Evolutionary conservation across 495 filamentous ascomycete species (phyloP).

Genomic region (Bacidia rubella): DNA sequence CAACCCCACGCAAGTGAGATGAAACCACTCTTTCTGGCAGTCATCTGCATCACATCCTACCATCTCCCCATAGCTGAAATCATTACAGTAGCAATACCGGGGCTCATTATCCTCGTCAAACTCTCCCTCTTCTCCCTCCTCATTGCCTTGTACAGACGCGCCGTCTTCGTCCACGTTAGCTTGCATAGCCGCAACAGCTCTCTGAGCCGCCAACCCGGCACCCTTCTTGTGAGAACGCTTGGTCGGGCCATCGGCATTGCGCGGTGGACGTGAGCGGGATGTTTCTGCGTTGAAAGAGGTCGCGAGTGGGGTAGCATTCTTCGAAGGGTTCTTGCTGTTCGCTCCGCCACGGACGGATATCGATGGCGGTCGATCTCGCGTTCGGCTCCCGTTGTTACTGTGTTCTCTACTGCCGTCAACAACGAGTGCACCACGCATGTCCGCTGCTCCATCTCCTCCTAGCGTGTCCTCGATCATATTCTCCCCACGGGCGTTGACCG

Average conservation of each 20-base stretch:
- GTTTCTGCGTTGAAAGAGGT: slow-evolving; percentile 27
- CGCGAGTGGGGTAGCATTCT: slow-evolving; percentile 44
- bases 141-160: slow-evolving; percentile 14
- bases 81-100: slow-evolving; percentile 85
- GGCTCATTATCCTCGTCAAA: slow-evolving; percentile 65
- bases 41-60: slow-evolving; percentile 86
- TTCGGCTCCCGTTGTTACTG: slow-evolving; percentile 3
- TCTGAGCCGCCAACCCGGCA: slow-evolving; percentile 24
- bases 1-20: slow-evolving; percentile 81
- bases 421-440: slow-evolving; percentile 13
- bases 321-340: slow-evolving; percentile 29
- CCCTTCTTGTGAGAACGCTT: slow-evolving; percentile 65
- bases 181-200: slow-evolving; percentile 32
- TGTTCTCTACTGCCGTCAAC: slow-evolving; percentile 6
- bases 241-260: slow-evolving; percentile 30
- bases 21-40: slow-evolving; percentile 91
- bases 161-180: slow-evolving; percentile 37
- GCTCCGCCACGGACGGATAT: slow-evolving; percentile 16
- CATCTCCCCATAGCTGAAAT: slow-evolving; percentile 93
- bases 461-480: slow-evolving; percentile 18
- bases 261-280: slow-evolving; percentile 28
- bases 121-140: slow-evolving; percentile 29
- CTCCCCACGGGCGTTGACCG: slow-evolving; percentile 19
- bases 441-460: slow-evolving; percentile 10
- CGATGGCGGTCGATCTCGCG: slow-evolving; percentile 17